Evolutionary conservation across 441 rosid genomes (phyloP).

Genomic region (Melastoma candidum): DNA sequence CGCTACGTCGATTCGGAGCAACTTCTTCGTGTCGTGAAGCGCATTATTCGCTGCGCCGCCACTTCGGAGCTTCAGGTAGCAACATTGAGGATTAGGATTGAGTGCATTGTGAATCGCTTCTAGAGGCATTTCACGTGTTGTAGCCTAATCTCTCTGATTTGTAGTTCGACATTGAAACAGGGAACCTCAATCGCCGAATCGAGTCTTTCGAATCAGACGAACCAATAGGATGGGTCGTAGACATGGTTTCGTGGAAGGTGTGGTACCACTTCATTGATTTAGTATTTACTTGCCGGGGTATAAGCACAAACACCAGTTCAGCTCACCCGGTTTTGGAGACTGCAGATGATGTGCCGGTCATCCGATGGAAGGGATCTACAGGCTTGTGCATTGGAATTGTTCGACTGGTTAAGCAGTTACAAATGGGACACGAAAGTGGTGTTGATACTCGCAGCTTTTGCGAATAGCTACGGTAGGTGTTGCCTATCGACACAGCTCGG

Average conservation of each 20-base stretch:
- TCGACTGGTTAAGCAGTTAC: conserved; percentile 48
- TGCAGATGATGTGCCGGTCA: conserved; percentile 42
- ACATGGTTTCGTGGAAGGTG: conserved; percentile 42
- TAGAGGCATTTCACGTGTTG: conserved; percentile 9
- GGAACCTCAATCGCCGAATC: conserved; percentile 22
- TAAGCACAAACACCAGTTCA: not conserved
- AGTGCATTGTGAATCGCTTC: not conserved
- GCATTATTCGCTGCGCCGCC: conserved; percentile 34
- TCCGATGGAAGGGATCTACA: conserved; percentile 30
- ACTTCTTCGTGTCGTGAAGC: conserved; percentile 49
- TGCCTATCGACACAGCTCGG: conserved; percentile 42
- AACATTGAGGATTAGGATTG: not conserved
- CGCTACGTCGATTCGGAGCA: conserved; percentile 51
- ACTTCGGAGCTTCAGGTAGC: conserved; percentile 24
- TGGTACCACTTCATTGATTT: conserved; percentile 6
- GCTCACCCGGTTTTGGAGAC: conserved; percentile 8
- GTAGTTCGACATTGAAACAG: conserved; percentile 17
- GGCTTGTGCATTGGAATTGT: conserved; percentile 39
- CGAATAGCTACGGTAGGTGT: conserved; percentile 47
- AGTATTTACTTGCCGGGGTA: conserved; percentile 1
- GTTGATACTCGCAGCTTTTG: conserved; percentile 60
- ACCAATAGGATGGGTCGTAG: conserved; percentile 34
- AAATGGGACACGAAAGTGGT: conserved; percentile 72
- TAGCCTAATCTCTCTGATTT: conserved; percentile 25
- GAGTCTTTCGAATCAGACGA: conserved; percentile 40